phyloP scores from a whole-genome alignment of 225 moss, liverwort and hornwort genomes.

The Straminergon stramineum region DNA sequence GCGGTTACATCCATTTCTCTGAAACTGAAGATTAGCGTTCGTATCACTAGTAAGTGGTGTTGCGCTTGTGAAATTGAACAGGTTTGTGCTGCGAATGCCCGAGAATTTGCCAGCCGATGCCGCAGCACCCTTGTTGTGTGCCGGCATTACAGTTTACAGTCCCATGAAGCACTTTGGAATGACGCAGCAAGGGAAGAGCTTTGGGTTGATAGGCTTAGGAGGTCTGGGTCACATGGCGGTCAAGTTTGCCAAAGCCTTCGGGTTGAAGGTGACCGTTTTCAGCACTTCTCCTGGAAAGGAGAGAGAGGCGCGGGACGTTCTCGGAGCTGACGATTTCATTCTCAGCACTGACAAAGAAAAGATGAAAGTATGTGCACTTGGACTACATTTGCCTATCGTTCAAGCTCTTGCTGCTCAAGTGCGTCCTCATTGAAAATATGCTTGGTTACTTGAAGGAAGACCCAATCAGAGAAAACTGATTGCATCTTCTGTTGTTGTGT shows the following conservation, averaged over 20 bases:
- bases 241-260: slow-evolving; percentile 58
- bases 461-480: background rate
- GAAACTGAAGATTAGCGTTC: too few species aligned
- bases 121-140: slow-evolving; percentile 67
- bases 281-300: slow-evolving; percentile 57
- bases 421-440: background rate
- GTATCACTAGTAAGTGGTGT: background rate
- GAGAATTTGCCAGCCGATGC: slow-evolving; percentile 37
- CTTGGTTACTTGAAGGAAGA: too few species aligned
- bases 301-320: slow-evolving; percentile 30
- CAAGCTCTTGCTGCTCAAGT: background rate
- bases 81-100: slow-evolving; percentile 47
- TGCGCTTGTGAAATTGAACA: background rate
- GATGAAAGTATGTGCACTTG: slow-evolving; percentile 25
- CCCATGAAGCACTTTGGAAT: slow-evolving; percentile 68
- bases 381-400: background rate
- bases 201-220: slow-evolving; percentile 59
- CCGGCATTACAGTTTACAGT: slow-evolving; percentile 68
- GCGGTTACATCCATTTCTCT: background rate
- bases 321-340: slow-evolving; percentile 53
- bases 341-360: slow-evolving; percentile 38
- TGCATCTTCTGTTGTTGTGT: background rate
- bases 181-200: slow-evolving; percentile 42
- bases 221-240: slow-evolving; percentile 65
- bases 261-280: slow-evolving; percentile 53